Evolutionary conservation across 139 green algal genomes (phyloP), one percentile per base, ranked within the genome.

Genomic region (Marvania coccoides): DNA sequence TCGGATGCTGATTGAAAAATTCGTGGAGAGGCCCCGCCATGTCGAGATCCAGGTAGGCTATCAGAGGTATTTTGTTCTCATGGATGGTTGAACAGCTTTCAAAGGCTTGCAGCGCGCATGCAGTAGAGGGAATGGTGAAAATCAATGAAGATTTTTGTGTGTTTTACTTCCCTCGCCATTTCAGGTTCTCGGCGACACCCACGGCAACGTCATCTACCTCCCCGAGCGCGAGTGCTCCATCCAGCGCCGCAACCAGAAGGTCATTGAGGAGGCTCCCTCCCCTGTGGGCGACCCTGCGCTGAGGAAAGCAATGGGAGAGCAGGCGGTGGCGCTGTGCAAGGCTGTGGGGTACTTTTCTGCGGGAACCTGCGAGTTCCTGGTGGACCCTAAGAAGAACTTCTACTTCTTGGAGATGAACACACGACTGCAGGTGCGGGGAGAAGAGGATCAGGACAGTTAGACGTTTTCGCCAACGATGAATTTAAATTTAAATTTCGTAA

Each of bases 1-100:
- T 30, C 78, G 88, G 9, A 65, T 96, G 58, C 75, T 96, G 36
- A 78, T 96, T 55, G 89, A 96, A 73, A 80, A 83, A 5, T 93
- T 88, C 75, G 84, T 96, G 26, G 47, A 65, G 40, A 51, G 75
- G 23, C 89, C 89, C 3, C 64, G 88, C 0, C 89, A 96, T 65
- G 79, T 96, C 26, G 89, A 96, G 63, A 87, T 96, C 13, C 80
- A 92, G 81, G 76, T 94, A 37, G 26, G 36, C 6, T 47, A 68
- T 33, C 38, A n/a, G 38, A 10, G 38, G 10, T 46, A n/a, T n/a
- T n/a, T n/a, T n/a, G n/a, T n/a, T n/a, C n/a, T n/a, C n/a, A n/a
- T n/a, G n/a, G n/a, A n/a, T n/a, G n/a, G n/a, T n/a, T n/a, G n/a
- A n/a, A n/a, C n/a, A n/a, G n/a, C n/a, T n/a, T n/a, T n/a, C n/a